These are phyloP conservation scores for Cubamyces lactineus DNA, from an alignment of 768 basidiomycete species.

Conservation along the genomic window DNA sequence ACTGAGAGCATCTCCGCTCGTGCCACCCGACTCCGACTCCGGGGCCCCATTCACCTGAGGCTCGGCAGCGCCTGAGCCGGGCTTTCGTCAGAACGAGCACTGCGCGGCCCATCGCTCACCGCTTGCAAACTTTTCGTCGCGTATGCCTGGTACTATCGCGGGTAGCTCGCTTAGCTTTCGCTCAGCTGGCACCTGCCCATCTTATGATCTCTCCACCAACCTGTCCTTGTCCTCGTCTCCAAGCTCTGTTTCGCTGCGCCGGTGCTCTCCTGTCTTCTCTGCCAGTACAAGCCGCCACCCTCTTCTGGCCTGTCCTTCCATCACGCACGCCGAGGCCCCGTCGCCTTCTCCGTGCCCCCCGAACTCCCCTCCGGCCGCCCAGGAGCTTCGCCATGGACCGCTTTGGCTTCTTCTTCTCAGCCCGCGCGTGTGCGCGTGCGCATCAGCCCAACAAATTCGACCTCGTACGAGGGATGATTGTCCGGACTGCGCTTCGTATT, in stretches of 20 bases:
- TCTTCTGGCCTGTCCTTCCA: background rate
- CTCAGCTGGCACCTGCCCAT: background rate
- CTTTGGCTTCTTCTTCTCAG: background rate
- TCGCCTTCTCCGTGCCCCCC: conserved; percentile 2
- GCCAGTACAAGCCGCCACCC: background rate
- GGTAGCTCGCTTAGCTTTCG: conserved; percentile 9
- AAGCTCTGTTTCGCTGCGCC: background rate
- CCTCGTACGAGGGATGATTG: background rate
- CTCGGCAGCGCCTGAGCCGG: conserved; percentile 2
- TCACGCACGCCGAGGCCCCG: background rate
- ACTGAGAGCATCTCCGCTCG: background rate
- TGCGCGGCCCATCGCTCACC: background rate
- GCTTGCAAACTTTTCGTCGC: background rate
- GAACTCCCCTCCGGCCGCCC: conserved; percentile 10
- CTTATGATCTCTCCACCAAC: background rate
- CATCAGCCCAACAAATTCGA: background rate
- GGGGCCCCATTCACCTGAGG: background rate
- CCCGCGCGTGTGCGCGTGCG: background rate
- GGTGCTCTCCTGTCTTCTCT: background rate
- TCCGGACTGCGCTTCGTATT: background rate
- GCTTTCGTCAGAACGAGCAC: background rate
- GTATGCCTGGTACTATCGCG: conserved; percentile 1
- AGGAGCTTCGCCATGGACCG: background rate
- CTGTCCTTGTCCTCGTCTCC: background rate
- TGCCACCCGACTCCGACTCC: background rate